Evolutionary conservation across 192 early-diverging fungal genomes (phyloP), one percentile per base, ranked within the genome.

Genomic region (Spizellomyces punctatus): DNA sequence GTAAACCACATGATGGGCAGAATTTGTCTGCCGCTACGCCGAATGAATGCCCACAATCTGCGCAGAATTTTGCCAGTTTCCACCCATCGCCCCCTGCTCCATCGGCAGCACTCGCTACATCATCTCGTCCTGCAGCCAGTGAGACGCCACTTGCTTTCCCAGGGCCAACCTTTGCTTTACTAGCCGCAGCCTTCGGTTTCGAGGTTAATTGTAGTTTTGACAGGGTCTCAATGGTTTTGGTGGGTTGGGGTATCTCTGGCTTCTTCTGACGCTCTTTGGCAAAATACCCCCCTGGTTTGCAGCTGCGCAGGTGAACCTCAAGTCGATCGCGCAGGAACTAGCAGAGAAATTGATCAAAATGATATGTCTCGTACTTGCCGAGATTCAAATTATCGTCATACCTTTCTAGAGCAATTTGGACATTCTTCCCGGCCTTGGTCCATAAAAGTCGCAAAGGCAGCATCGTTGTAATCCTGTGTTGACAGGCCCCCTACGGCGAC

Each of bases 271-370:
- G 63, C n/a, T 74, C 48, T 61, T 74, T 74, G 54, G 72, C 72
- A 47, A 74, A 74, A 47, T 56, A 58, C 17, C 72, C 72, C 12
- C 72, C 72, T 48, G 72, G 72, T 60, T 56, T 66, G 72, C 72
- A 74, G 9, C 10, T 54, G 36, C 72, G 49, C 9, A 74, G 64
- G 43, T 74, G 72, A 36, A 74, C 56, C 42, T 74, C 72, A 4
- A 74, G 64, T 50, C 72, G n/a, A 58, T 74, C 72, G 21, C 64
- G 44, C 54, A 74, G 57, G 42, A 74, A 74, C 72, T 72, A 42
- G 21, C 10, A 9, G n/a, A 10, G 19, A 42, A 6, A 14, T 49
- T 21, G 55, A 19, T 19, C 57, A 17, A 67, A n/a, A 60, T 19
- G 10, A 16, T 8, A 58, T 14, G n/a, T 16, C n/a, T 0, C 22